phyloP scores from a whole-genome alignment of 805 yeast species.

The Starmerella stellata region DNA sequence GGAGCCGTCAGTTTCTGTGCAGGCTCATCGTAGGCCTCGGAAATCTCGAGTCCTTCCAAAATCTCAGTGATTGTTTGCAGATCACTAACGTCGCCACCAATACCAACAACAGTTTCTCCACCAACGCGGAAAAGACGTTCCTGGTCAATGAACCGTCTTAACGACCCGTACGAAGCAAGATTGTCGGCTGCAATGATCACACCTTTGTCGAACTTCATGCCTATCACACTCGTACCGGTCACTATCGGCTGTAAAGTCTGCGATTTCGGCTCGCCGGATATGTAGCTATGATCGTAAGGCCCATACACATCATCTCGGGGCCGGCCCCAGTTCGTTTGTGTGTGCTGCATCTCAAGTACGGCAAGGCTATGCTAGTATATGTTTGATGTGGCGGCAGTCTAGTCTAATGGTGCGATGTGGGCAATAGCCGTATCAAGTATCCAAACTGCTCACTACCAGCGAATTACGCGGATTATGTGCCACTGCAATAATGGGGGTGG shows the following conservation, averaged over 20 bases:
- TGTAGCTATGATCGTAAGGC: constrained; percentile 48
- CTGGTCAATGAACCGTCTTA: constrained; percentile 66
- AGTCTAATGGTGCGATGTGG: too few relatives aligned
- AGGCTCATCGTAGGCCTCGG: constrained; percentile 51
- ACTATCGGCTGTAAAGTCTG: constrained; percentile 88
- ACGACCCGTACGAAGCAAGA: constrained; percentile 77
- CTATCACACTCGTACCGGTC: constrained; percentile 91
- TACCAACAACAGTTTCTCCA: constrained; percentile 68
- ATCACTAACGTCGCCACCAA: constrained; percentile 89
- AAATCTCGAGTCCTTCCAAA: constrained; percentile 61
- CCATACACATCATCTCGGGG: constrained; percentile 76
- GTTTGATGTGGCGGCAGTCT: too few relatives aligned
- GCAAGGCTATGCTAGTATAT: too few relatives aligned
- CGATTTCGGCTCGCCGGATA: constrained; percentile 43
- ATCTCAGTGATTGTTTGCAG: constrained; percentile 63
- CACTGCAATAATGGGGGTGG: too few relatives aligned
- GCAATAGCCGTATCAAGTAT: too few relatives aligned
- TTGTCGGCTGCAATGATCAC: constrained; percentile 90
- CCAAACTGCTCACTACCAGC: too few relatives aligned
- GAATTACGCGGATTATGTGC: too few relatives aligned
- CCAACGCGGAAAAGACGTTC: constrained; percentile 81
- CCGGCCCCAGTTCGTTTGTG: constrained; percentile 90
- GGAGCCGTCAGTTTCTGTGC: constrained; percentile 56
- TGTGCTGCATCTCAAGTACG: constrained; percentile 89
- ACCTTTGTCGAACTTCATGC: constrained; percentile 77